These are phyloP conservation scores for Pyrus betulifolia DNA, from an alignment of 306 rosid genomes.

Conservation along the genomic window DNA sequence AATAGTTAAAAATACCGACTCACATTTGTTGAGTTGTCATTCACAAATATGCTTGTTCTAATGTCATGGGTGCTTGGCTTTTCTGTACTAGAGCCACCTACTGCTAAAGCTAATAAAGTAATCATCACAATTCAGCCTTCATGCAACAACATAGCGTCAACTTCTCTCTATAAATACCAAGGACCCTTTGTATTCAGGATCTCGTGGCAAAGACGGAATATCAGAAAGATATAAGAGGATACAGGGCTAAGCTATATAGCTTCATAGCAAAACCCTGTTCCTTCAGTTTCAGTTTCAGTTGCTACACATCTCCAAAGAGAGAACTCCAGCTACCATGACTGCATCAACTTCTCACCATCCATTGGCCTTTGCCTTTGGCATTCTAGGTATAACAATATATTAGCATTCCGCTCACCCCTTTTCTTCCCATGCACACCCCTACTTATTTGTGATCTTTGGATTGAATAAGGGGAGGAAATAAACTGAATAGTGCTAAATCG, in stretches of 20 bases:
- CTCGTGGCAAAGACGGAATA: background rate
- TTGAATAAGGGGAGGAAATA: background rate
- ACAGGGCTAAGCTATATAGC: background rate
- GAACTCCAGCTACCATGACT: constrained; percentile 11
- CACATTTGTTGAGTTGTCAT: background rate
- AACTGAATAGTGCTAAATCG: background rate
- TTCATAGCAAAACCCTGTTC: constrained; percentile 8
- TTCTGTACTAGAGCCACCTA: constrained; percentile 25
- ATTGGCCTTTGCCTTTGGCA: constrained; percentile 43
- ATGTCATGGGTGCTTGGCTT: constrained; percentile 21
- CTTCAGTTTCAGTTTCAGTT: background rate
- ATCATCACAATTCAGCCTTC: constrained; percentile 17
- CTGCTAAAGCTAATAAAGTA: constrained; percentile 9
- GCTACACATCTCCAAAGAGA: background rate
- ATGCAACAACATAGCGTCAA: constrained; percentile 14
- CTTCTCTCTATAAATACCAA: constrained; percentile 38
- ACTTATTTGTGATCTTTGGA: background rate
- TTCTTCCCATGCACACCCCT: background rate
- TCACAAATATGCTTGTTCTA: background rate
- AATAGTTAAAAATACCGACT: constrained; percentile 1
- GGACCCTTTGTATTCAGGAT: background rate
- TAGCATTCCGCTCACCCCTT: background rate
- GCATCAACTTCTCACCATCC: constrained; percentile 22
- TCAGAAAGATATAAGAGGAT: background rate
- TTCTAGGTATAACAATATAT: constrained; percentile 44